A percentile compares a stretch with the other conserved stretches of the same genome.
Evolutionary conservation across 2,329 filamentous ascomycete species (phyloP).

Genomic region (Berkeleyomyces basicola): DNA sequence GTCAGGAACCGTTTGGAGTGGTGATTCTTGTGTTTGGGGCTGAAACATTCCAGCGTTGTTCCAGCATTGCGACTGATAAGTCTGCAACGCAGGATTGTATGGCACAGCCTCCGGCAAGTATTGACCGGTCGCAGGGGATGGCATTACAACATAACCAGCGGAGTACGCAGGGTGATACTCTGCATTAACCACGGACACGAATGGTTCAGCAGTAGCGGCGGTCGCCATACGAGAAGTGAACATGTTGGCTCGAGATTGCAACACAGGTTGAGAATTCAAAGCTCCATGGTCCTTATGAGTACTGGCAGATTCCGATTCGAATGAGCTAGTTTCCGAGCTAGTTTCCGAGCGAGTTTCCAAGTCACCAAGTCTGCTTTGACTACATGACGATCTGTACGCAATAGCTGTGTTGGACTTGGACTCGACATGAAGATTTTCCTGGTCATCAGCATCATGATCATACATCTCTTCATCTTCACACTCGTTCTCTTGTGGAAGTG

Average conservation of each 20-base stretch:
- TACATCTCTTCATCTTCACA: background rate
- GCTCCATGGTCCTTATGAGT: background rate
- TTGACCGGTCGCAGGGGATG: background rate
- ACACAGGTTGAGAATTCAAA: background rate
- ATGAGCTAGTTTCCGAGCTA: background rate
- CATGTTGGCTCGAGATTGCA: background rate
- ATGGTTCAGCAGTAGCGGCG: background rate
- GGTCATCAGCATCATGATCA: background rate
- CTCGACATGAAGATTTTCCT: background rate
- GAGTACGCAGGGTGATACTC: constrained; percentile 2
- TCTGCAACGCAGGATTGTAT: background rate
- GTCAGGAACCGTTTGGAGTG: background rate
- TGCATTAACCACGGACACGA: constrained; percentile 6
- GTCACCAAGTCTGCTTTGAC: background rate
- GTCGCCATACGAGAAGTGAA: constrained; percentile 21
- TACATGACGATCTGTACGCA: background rate
- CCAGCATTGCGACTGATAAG: background rate
- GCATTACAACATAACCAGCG: background rate
- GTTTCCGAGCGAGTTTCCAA: background rate
- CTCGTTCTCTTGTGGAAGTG: background rate
- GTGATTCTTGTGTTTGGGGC: background rate
- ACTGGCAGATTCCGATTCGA: background rate
- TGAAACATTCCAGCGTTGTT: background rate
- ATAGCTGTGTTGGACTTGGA: background rate
- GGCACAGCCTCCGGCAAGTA: background rate